phyloP scores from a whole-genome alignment of 192 early-diverging fungal species.

The Phlyctochytrium bullatum region DNA sequence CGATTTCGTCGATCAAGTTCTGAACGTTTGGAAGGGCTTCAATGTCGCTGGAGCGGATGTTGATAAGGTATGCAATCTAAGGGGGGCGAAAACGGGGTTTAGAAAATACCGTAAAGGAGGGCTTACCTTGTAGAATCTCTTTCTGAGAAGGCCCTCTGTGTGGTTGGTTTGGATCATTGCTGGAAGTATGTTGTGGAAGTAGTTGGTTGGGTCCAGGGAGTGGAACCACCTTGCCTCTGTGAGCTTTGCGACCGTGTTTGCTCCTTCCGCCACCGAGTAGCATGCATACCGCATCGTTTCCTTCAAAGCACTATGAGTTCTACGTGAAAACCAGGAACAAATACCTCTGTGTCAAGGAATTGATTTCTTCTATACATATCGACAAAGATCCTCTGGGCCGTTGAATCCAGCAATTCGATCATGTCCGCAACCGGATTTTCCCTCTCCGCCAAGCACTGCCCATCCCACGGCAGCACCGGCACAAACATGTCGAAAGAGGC shows the following conservation, averaged over 20 bases:
- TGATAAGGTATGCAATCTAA: conserved; percentile 46
- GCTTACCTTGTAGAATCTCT: conserved; percentile 3
- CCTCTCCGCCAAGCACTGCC: background rate
- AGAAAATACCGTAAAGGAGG: background rate
- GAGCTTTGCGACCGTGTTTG: conserved; percentile 34
- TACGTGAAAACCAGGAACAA: background rate
- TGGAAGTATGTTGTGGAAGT: conserved; percentile 25
- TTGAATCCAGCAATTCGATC: background rate
- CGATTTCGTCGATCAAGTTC: conserved; percentile 34
- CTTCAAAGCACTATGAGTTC: conserved; percentile 9
- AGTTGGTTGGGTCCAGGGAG: conserved; percentile 19
- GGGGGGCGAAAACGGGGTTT: background rate
- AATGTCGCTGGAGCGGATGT: conserved; percentile 31
- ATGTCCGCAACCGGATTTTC: background rate
- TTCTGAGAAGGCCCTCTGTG: conserved; percentile 8
- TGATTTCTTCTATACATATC: background rate
- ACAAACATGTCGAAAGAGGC: background rate
- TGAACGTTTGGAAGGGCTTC: background rate
- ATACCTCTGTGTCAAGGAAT: background rate
- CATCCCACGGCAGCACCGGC: background rate
- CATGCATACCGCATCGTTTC: conserved; percentile 39
- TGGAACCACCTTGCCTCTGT: conserved; percentile 29
- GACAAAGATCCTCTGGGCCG: background rate
- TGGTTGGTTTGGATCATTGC: background rate
- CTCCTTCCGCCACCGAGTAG: conserved; percentile 43